Evolutionary conservation across 495 filamentous ascomycete genomes (phyloP), one percentile per base, ranked within the genome.

Genomic region (Aspergillus funiculosus): DNA sequence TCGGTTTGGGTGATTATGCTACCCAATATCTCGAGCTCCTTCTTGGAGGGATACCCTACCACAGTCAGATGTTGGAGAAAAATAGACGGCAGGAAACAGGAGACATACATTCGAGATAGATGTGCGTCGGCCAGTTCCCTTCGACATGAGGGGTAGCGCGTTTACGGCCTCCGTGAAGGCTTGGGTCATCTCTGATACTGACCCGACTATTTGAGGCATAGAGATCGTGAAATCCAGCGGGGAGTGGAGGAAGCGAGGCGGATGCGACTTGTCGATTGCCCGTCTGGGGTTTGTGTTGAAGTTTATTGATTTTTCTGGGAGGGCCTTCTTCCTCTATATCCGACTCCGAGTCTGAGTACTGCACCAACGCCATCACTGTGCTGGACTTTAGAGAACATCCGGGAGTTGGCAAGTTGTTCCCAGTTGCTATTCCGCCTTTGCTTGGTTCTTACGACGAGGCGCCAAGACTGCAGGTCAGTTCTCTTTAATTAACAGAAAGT

Each of bases 101-200:
- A 43, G n/a, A 68, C 81, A 60, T 74, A 91, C 91, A 98, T 72
- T 97, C 91, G 43, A 97, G 71, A 62, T 94, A 98, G 15, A 96
- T 54, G 63, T 95, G 89, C 13, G 81, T 89, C 1, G 92, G 86
- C 92, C 92, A 98, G 66, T 86, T 86, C 17, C 92, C 92, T 39
- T 85, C 78, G 9, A 91, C 68, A 63, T 98, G 92, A 2, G 92
- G 90, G 30, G 79, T 85, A 30, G 78, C 77, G 18, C 92, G 75
- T 57, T 82, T 85, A 30, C 89, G 79, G 21, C 92, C 92, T 21
- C 81, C 83, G 63, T 98, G 92, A 22, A 98, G 72, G 43, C 69
- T 68, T 0, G 92, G 90, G 52, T 94, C 83, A 64, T 98, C 92
- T 47, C 67, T 67, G 19, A 81, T 83, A 60, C 85, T 86, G 41